Evolutionary conservation across 148 eudicot genomes (phyloP), one percentile per base, ranked within the genome.

Genomic region (Suaeda aralocaspica): DNA sequence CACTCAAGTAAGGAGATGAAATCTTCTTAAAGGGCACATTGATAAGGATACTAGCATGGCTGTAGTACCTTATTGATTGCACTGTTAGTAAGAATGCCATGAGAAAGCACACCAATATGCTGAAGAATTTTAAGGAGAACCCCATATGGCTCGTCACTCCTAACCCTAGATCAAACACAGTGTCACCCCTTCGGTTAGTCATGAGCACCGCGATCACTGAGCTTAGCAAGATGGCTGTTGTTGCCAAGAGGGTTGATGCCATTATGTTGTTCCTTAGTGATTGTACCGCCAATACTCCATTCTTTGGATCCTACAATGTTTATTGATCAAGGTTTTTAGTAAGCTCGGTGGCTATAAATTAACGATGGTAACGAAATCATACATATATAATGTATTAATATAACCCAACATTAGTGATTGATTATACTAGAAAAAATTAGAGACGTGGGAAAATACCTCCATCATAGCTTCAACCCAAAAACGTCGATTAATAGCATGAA

Each of bases 231-330:
- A 93, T 93, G 24, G 98, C 91, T 11, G 94, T 90, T 4, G 95
- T 82, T 8, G 98, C 96, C 64, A 93, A 69, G 0, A 93, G 79
- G 42, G 96, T 93, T 12, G 98, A 93, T 34, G 96, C 98, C 98
- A 93, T 93, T 80, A 93, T 88, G 89, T 88, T 90, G 92, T 93
- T 93, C 75, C 98, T 83, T 25, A 93, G 72, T 18, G 95, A 85
- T 72, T 93, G 98, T 14, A 93, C 98, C 44, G 98, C 95, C 60
- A 93, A 52, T 15, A 93, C 85, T 33, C 86, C 98, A 9, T 80
- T 87, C 80, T 90, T 93, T 22, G 66, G 51, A 67, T 92, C 98
- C 98, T 92, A 87, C 45, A 50, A 3, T 0, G n/a, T n/a, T n/a
- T n/a, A n/a, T n/a, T n/a, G n/a, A n/a, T n/a, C n/a, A n/a, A n/a